Evolutionary conservation across 2,329 filamentous ascomycete genomes (phyloP).

Genomic region (Aureobasidium sp.): DNA sequence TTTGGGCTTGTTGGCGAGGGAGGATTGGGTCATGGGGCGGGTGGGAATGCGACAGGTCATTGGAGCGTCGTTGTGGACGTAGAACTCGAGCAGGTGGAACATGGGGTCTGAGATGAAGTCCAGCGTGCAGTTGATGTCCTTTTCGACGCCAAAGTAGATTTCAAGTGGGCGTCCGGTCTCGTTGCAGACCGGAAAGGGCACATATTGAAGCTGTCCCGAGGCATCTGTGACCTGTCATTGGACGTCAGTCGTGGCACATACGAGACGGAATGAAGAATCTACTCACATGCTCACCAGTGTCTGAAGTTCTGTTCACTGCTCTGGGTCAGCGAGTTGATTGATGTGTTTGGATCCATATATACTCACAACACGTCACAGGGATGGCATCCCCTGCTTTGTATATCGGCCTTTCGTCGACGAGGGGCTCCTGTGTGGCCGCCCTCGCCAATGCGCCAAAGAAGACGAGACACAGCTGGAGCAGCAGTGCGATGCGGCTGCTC

Average conservation of each 20-base stretch:
- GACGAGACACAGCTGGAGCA: slow-evolving; percentile 24
- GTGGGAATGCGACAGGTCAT: slow-evolving; percentile 84
- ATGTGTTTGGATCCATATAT: background rate
- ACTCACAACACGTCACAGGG: slow-evolving; percentile 47
- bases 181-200: slow-evolving; percentile 83
- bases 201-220: slow-evolving; percentile 79
- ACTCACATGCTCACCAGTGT: slow-evolving; percentile 72
- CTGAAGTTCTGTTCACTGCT: slow-evolving; percentile 45
- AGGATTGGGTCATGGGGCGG: slow-evolving; percentile 51
- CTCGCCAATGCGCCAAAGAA: slow-evolving; percentile 32
- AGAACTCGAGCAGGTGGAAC: slow-evolving; percentile 91
- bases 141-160: slow-evolving; percentile 76
- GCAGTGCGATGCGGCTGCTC: background rate
- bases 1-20: slow-evolving; percentile 25
- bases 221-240: slow-evolving; percentile 61
- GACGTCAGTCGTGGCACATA: background rate
- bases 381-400: slow-evolving; percentile 45
- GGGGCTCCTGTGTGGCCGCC: slow-evolving; percentile 37
- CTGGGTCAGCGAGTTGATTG: background rate
- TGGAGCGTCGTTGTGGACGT: slow-evolving; percentile 93
- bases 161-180: slow-evolving; percentile 78
- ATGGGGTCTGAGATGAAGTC: slow-evolving; percentile 68
- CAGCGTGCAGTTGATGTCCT: slow-evolving; percentile 77
- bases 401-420: slow-evolving; percentile 31
- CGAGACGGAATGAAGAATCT: background rate